A percentile compares a stretch with the other conserved stretches of the same genome.
Conservation (phyloP, 2,329 filamentous ascomycete species). For the Microdochium bolleyi region DNA sequence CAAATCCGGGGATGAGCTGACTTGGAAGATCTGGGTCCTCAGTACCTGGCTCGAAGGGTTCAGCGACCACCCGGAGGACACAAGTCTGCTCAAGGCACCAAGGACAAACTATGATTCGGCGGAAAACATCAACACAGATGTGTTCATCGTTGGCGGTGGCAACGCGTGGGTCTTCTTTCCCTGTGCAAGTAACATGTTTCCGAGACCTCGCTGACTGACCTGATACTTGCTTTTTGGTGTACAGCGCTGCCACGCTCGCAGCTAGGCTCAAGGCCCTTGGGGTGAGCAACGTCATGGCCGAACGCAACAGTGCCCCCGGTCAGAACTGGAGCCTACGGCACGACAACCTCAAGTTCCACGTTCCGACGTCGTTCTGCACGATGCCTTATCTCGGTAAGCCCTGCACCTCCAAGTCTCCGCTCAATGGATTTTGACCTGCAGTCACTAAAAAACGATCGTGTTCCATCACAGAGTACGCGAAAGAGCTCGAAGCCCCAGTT, state of each 20-base stretch:
- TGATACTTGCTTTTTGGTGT: too few species aligned
- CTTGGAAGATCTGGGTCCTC: slow-evolving; percentile 26
- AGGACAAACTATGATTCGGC: slow-evolving; percentile 6
- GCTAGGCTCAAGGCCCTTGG: slow-evolving; percentile 28
- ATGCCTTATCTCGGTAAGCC: slow-evolving; percentile 24
- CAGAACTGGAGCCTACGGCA: slow-evolving; percentile 31
- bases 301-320: slow-evolving; percentile 22
- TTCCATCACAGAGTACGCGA: slow-evolving; percentile 9
- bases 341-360: slow-evolving; percentile 28
- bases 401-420: not conserved
- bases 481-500: slow-evolving; percentile 7
- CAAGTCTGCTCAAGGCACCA: slow-evolving; percentile 11
- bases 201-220: too few species aligned
- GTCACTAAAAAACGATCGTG: too few species aligned
- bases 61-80: slow-evolving; percentile 17
- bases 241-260: slow-evolving; percentile 19
- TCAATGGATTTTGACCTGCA: too few species aligned
- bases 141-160: slow-evolving; percentile 24
- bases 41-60: slow-evolving; percentile 18
- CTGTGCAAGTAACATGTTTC: too few species aligned
- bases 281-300: slow-evolving; percentile 25
- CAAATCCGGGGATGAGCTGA: not conserved
- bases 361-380: slow-evolving; percentile 24
- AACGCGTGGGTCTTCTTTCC: slow-evolving; percentile 16
- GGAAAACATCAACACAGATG: slow-evolving; percentile 18